phyloP scores from a whole-genome alignment of 352 stramenopile genomes.

The Phytophthora aleatoria region DNA sequence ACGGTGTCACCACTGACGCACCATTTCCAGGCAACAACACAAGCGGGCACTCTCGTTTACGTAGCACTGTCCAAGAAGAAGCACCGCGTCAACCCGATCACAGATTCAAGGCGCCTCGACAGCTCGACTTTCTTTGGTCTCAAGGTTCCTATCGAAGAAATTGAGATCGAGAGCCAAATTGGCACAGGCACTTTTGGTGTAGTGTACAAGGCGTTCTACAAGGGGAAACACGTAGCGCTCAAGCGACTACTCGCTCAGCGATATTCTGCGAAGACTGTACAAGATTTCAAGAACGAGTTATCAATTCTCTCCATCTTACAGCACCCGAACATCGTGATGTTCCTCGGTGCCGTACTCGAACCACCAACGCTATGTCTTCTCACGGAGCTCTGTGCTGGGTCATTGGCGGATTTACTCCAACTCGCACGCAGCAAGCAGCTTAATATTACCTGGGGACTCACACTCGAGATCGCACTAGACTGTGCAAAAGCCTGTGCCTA shows the following conservation, averaged over 20 bases:
- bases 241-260: slow-evolving; percentile 67
- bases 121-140: slow-evolving; percentile 70
- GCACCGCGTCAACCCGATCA: slow-evolving; percentile 53
- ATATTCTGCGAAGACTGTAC: slow-evolving; percentile 59
- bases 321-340: slow-evolving; percentile 84
- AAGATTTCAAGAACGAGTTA: slow-evolving; percentile 83
- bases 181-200: slow-evolving; percentile 77
- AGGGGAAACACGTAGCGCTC: slow-evolving; percentile 72
- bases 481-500: slow-evolving; percentile 72
- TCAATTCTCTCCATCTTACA: slow-evolving; percentile 83
- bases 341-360: slow-evolving; percentile 71
- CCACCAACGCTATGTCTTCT: slow-evolving; percentile 77
- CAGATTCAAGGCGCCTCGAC: slow-evolving; percentile 62
- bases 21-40: slow-evolving; percentile 63
- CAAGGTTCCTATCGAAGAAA: slow-evolving; percentile 69
- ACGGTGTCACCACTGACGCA: slow-evolving; percentile 67
- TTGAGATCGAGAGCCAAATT: slow-evolving; percentile 70
- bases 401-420: slow-evolving; percentile 66
- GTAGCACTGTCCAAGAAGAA: slow-evolving; percentile 74
- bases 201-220: slow-evolving; percentile 82
- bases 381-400: slow-evolving; percentile 74
- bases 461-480: slow-evolving; percentile 70
- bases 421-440: slow-evolving; percentile 71
- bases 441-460: slow-evolving; percentile 76
- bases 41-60: slow-evolving; percentile 77